Conservation (phyloP, 1,139 yeast species). For the Taiozyma sp. region DNA sequence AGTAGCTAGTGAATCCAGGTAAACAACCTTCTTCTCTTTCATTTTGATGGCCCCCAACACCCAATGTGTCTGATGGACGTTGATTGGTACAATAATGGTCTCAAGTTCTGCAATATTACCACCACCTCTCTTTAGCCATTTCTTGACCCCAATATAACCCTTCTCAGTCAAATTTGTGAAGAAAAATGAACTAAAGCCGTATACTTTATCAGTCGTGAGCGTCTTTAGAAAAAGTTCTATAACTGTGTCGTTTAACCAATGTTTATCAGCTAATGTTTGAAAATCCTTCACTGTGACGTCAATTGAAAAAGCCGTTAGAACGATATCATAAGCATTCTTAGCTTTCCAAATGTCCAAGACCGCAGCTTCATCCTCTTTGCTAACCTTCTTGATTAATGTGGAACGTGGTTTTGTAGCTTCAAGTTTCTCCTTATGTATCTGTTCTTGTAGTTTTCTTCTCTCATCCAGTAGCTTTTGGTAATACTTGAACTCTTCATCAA, state of each 20-base stretch:
- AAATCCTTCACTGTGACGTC: constrained; percentile 66
- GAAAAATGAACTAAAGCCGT: constrained; percentile 85
- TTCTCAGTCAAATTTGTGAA: constrained; percentile 61
- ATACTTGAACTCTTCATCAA: constrained; percentile 32
- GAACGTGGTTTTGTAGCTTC: constrained; percentile 20
- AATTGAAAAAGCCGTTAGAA: constrained; percentile 41
- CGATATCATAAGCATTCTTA: constrained; percentile 27
- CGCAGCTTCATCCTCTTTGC: constrained; percentile 27
- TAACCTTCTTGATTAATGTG: constrained; percentile 26
- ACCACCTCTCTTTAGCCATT: constrained; percentile 89
- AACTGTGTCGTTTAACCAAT: constrained; percentile 89
- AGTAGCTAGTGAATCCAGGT: constrained; percentile 65
- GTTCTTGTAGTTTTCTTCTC: constrained; percentile 33
- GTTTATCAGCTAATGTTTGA: constrained; percentile 59
- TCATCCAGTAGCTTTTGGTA: constrained; percentile 38
- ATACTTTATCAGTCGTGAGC: constrained; percentile 40
- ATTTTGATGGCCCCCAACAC: constrained; percentile 80
- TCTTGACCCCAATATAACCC: constrained; percentile 77
- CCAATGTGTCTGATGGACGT: constrained; percentile 86
- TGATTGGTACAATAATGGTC: constrained; percentile 75
- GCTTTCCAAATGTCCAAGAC: constrained; percentile 37
- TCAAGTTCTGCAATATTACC: constrained; percentile 60
- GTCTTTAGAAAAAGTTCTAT: constrained; percentile 76
- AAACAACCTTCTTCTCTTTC: constrained; percentile 48
- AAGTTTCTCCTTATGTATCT: constrained; percentile 30